These are phyloP conservation scores for Volutella citrinella DNA, from an alignment of 2,329 filamentous ascomycete genomes.

Conservation along the genomic window DNA sequence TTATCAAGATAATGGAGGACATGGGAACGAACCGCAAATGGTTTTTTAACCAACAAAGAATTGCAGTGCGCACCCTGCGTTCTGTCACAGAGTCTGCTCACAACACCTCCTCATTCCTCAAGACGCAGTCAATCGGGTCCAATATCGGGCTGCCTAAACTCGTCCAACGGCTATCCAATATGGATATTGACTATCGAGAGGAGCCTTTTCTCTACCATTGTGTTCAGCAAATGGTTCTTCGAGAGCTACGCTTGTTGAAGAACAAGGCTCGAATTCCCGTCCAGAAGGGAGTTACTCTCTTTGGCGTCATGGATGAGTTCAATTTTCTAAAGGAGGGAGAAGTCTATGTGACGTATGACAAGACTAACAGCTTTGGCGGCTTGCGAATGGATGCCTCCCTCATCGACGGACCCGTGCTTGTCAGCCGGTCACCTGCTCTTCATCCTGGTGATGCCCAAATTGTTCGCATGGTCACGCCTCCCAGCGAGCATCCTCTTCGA, in stretches of 20 bases:
- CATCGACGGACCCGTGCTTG: slow-evolving; percentile 46
- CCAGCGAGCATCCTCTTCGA: slow-evolving; percentile 55
- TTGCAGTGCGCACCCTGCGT: slow-evolving; percentile 59
- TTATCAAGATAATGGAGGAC: slow-evolving; percentile 86
- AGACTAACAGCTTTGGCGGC: slow-evolving; percentile 18
- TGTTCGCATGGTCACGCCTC: slow-evolving; percentile 60
- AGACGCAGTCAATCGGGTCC: slow-evolving; percentile 58
- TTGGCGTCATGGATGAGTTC: slow-evolving; percentile 83
- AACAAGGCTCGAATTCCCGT: slow-evolving; percentile 75
- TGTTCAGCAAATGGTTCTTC: slow-evolving; percentile 68
- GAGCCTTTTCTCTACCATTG: slow-evolving; percentile 69
- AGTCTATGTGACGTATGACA: slow-evolving; percentile 62
- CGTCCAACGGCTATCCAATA: slow-evolving; percentile 54
- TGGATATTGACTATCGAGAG: slow-evolving; percentile 62
- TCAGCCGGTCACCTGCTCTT: slow-evolving; percentile 78
- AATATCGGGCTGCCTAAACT: slow-evolving; percentile 59
- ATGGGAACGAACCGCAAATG: slow-evolving; percentile 56
- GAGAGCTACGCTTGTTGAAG: slow-evolving; percentile 71
- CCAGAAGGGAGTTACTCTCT: slow-evolving; percentile 67
- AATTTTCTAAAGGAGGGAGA: slow-evolving; percentile 63
- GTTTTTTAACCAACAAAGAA: slow-evolving; percentile 63
- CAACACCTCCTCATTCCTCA: slow-evolving; percentile 66
- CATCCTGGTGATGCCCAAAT: slow-evolving; percentile 79
- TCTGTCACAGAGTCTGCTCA: slow-evolving; percentile 53
- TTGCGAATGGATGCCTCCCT: slow-evolving; percentile 28